Evolutionary conservation across 495 filamentous ascomycete species (phyloP).

Genomic region (Neurospora sp.): DNA sequence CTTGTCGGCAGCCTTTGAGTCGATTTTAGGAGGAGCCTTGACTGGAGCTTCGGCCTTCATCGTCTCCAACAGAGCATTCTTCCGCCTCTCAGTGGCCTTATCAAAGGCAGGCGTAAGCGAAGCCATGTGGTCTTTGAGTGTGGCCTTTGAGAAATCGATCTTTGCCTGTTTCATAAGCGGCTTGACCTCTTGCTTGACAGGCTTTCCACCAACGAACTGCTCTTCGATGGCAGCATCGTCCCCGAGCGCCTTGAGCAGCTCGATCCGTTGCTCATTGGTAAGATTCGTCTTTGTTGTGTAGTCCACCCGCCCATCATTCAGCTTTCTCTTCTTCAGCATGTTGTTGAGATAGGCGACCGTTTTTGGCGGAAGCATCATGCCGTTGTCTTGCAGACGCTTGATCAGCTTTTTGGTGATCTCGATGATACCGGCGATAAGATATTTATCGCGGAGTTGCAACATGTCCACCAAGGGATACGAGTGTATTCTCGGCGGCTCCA

Average conservation of each 20-base stretch:
- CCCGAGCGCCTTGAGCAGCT: conserved; percentile 68
- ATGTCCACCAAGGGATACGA: conserved; percentile 66
- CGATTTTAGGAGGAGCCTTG: conserved; percentile 17
- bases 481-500: conserved; percentile 51
- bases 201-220: conserved; percentile 32
- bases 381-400: conserved; percentile 55
- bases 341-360: conserved; percentile 53
- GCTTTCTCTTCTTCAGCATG: conserved; percentile 29
- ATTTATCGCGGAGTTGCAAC: conserved; percentile 75
- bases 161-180: conserved; percentile 50
- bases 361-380: conserved; percentile 53
- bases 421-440: conserved; percentile 65
- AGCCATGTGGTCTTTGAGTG: conserved; percentile 31
- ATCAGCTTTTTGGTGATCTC: conserved; percentile 58
- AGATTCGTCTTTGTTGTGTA: conserved; percentile 60
- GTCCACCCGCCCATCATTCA: conserved; percentile 22
- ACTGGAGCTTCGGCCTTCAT: conserved; percentile 5
- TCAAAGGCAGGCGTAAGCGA: conserved; percentile 26
- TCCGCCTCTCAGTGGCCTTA: conserved; percentile 31
- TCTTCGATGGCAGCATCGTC: conserved; percentile 51
- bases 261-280: conserved; percentile 65
- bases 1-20: conserved; percentile 24
- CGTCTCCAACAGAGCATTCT: conserved; percentile 12
- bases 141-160: conserved; percentile 47
- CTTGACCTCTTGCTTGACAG: conserved; percentile 40